Base-by-base conservation (phyloP, 2,329 filamentous ascomycete species). In the Ceratocystis harringtonii region DNA sequence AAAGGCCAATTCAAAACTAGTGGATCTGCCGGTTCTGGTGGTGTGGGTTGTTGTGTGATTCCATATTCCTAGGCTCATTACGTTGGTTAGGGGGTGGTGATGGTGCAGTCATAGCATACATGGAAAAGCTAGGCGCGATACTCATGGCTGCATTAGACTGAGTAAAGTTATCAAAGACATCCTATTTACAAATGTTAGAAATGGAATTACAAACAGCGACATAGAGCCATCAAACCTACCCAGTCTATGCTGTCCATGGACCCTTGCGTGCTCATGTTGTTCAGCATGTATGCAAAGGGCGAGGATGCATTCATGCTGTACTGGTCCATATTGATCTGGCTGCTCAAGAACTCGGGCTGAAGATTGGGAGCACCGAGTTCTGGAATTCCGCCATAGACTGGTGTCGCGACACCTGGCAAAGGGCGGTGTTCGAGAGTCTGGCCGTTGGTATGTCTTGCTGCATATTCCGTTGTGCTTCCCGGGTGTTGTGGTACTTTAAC, bases 101-200 rank as follows among this genome's bases (percentile, higher is more conserved):
- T 10, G 55, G 12, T 10, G 17, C 55, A 10, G 50, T 4, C 19
- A 30, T 5, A n/a, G 19, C 17, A 10, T 58, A 58, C 25, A 67
- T 52, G 5, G 58, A 50, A 17, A 67, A 44, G 22, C 60, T 28
- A 8, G 66, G 62, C 17, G 65, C 66, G 36, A 67, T 61, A 4
- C 43, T 48, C 22, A 67, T 62, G n/a, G 63, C 66, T 8, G 66
- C 44, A 48, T 62, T 61, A 12, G 63, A 72, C 68, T 84, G 82
- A 0, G 81, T 78, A 68, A 80, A 84, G 63, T 78, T 83, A 67
- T 84, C 81, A 61, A 84, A 80, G 12, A 80, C 78, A 55, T 79
- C 78, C 82, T 84, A 63, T 44, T 61, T 4, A 65, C 17, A 10
- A 67, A 4, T 25, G 60, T 55, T 45, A 10, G 32, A 50, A 43